These are phyloP conservation scores for Caloboletus firmus DNA, from an alignment of 1,284 basidiomycete genomes.

Conservation along the genomic window DNA sequence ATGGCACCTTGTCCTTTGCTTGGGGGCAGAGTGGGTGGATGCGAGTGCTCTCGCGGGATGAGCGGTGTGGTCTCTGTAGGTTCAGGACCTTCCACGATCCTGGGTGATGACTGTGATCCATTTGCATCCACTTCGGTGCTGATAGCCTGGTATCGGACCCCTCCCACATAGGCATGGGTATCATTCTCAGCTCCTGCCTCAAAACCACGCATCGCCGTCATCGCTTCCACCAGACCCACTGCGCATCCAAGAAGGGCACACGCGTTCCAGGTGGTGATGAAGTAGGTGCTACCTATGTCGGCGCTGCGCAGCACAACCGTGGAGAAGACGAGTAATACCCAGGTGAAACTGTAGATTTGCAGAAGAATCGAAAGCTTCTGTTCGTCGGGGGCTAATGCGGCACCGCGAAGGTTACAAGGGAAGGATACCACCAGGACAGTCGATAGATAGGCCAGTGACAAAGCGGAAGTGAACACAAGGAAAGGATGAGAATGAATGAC, in stretches of 20 bases:
- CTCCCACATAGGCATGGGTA: conserved; percentile 10
- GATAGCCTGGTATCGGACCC: conserved; percentile 32
- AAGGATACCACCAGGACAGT: conserved; percentile 23
- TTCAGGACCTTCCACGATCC: conserved; percentile 36
- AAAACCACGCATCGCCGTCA: conserved; percentile 25
- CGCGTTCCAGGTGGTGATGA: conserved; percentile 56
- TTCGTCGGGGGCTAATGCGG: conserved; percentile 31
- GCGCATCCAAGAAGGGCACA: conserved; percentile 50
- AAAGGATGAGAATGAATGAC: conserved; percentile 59
- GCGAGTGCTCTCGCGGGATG: conserved; percentile 36
- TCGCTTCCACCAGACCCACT: conserved; percentile 44
- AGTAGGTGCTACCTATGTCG: conserved; percentile 55
- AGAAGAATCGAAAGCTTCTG: conserved; percentile 47
- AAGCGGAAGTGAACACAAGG: conserved; percentile 49
- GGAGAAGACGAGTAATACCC: conserved; percentile 53
- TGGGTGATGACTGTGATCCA: conserved; percentile 13
- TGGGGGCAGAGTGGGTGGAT: background rate
- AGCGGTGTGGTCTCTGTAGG: conserved; percentile 54
- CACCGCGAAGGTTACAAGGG: conserved; percentile 17
- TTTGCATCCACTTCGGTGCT: conserved; percentile 14
- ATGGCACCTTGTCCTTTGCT: conserved; percentile 40
- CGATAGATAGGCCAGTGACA: conserved; percentile 52
- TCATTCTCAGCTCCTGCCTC: conserved; percentile 13
- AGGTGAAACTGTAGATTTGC: conserved; percentile 55
- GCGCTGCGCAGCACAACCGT: conserved; percentile 46